Evolutionary conservation across 2,329 filamentous ascomycete genomes (phyloP).

Genomic region (Apiospora koreana): DNA sequence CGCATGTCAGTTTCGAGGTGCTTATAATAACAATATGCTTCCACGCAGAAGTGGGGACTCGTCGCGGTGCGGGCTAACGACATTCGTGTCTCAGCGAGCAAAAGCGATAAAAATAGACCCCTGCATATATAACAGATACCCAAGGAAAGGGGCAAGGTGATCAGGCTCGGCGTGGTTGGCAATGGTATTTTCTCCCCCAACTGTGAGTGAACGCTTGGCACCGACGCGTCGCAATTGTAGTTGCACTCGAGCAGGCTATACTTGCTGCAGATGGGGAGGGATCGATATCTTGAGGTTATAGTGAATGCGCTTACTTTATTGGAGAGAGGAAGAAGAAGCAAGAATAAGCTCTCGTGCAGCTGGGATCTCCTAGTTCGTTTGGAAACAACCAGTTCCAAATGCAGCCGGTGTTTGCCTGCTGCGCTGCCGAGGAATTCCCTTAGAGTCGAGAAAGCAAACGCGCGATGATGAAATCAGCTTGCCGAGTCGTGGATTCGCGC

Average conservation of each 20-base stretch:
- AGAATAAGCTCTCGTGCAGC: conserved; percentile 3
- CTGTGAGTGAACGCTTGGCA: not conserved
- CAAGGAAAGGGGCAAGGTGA: not conserved
- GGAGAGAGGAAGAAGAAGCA: not conserved
- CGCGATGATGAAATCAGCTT: not conserved
- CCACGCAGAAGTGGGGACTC: not conserved
- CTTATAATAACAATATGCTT: not conserved
- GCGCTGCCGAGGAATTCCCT: not conserved
- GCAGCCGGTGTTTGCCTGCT: conserved; percentile 1
- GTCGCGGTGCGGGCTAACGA: not conserved
- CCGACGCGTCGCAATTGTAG: not conserved
- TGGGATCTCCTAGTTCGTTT: not conserved
- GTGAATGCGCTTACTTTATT: conserved; percentile 4
- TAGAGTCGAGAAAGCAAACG: not conserved
- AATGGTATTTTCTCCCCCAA: not conserved
- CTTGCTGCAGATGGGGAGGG: not conserved
- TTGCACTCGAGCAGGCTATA: not conserved
- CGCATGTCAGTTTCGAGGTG: conserved; percentile 5
- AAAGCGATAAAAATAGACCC: conserved; percentile 12
- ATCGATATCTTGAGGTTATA: not conserved
- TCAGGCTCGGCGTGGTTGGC: not conserved
- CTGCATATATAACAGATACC: conserved; percentile 6
- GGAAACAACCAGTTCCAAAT: conserved; percentile 5
- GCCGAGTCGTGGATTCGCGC: not conserved
- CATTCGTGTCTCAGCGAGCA: conserved; percentile 10